Base-by-base conservation (phyloP, 345 rosid genomes). In the rapeseed (Brassica napus) region DNA sequence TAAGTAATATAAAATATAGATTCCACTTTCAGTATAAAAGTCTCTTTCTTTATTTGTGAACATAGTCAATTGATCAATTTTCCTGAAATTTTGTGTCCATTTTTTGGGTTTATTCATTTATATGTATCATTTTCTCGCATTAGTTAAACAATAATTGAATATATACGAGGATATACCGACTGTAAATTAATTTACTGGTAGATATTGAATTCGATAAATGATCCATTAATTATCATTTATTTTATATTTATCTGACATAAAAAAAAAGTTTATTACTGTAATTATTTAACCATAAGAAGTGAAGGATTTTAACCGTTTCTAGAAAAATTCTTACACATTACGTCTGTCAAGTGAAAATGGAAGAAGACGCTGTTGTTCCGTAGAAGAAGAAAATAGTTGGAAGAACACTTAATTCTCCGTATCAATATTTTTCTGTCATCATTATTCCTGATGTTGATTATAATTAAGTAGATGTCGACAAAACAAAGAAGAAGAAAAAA, bases 391-490 rank as follows among this genome's bases (percentile, higher is more conserved):
- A 14, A 0, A 39, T 10, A 21, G 12, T 21, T 23, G 9, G 55
- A 14, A 5, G 61, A 26, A 8, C 8, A 71, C 49, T 11, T 7
- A 65, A 64, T 37, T 55, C 16, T 71, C 26, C 7, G 1, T 12
- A 5, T 16, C 11, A 39, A 65, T 6, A 24, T 64, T 47, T 71
- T 71, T 37, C 4, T 37, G 49, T 28, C 60, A 16, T 39, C 9
- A 65, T 62, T 71, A 54, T 35, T 39, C 34, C 57, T 78, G 67
- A 65, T 65, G 42, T 71, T 55, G 10, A 64, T 63, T 47, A 15
- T 15, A 15, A 71, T 15, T 39, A 76, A 59, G 34, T 55, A 71
- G 76, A 78, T 28, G 71, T 28, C 28, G 76, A 77, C 71, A 26
- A 70, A 6, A 42, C 23, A 16, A 49, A 12, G 12, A n/a, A 15